A percentile compares a stretch with the other conserved stretches of the same genome.
phyloP scores from a whole-genome alignment of 768 basidiomycete species.

The Naganishia antarctica region DNA sequence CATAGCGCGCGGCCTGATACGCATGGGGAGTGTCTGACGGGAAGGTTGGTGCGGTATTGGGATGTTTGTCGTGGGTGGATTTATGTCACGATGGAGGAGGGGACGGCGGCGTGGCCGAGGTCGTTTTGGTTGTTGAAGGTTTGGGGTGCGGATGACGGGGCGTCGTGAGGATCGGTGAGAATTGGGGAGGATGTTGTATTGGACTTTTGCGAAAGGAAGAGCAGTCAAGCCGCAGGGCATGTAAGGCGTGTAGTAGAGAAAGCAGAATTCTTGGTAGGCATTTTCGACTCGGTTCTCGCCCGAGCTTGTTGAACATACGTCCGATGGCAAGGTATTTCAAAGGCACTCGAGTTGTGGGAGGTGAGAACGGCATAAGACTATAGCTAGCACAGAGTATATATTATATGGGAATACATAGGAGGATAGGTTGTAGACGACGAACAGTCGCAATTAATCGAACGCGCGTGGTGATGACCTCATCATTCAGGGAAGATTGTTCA shows the following conservation, averaged over 20 bases:
- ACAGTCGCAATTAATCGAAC: not conserved
- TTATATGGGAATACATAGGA: too few relatives aligned
- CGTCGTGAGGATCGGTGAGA: too few relatives aligned
- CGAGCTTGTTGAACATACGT: too few relatives aligned
- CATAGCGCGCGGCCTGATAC: not conserved
- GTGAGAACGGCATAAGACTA: too few relatives aligned
- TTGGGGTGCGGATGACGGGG: not conserved
- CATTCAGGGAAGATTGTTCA: not conserved
- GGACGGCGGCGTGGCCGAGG: not conserved
- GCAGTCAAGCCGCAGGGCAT: not conserved
- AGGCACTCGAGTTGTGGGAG: too few relatives aligned
- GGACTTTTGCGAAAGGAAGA: not conserved
- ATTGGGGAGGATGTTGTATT: not conserved
- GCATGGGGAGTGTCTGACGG: not conserved
- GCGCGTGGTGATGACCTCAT: not conserved
- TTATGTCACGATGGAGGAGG: not conserved
- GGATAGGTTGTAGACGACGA: too few relatives aligned
- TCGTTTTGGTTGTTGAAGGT: constrained; percentile 4
- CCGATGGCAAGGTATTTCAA: too few relatives aligned
- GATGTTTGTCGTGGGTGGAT: too few relatives aligned
- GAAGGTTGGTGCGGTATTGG: not conserved
- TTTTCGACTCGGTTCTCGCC: too few relatives aligned
- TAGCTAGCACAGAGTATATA: too few relatives aligned
- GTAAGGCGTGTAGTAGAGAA: too few relatives aligned
- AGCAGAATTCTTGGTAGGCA: too few relatives aligned